Conservation (phyloP, 768 basidiomycete species). For the Tremella fuciformis region DNA sequence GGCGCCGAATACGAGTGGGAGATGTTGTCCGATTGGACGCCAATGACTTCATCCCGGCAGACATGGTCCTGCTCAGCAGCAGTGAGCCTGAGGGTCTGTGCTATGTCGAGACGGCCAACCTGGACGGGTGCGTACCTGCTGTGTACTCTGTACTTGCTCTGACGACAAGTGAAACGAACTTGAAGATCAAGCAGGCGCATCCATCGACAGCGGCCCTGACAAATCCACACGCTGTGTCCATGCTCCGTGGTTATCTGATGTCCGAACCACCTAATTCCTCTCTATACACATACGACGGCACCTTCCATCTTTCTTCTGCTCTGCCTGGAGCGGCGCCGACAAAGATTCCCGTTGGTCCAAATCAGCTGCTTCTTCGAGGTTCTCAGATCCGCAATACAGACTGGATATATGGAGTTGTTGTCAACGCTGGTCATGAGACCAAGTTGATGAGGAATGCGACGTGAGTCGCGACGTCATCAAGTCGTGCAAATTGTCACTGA, state of each 20-base stretch:
- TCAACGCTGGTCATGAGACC: conserved; percentile 97
- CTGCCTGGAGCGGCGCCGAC: conserved; percentile 61
- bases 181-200: conserved; percentile 97
- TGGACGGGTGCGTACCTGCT: conserved; percentile 72
- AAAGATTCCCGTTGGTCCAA: conserved; percentile 86
- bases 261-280: conserved; percentile 98
- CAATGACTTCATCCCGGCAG: conserved; percentile 93
- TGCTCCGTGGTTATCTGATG: conserved; percentile 76
- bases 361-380: conserved; percentile 88
- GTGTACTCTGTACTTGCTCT: neutral
- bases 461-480: conserved; percentile 57
- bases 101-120: conserved; percentile 95
- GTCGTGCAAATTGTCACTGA: too few relatives aligned
- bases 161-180: conserved; percentile 94
- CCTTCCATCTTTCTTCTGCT: conserved; percentile 58
- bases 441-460: conserved; percentile 98
- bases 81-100: conserved; percentile 96
- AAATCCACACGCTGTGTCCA: conserved; percentile 68
- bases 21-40: conserved; percentile 87
- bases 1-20: conserved; percentile 86
- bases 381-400: conserved; percentile 94
- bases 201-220: conserved; percentile 74
- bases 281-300: conserved; percentile 83
- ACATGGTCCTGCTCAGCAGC: conserved; percentile 78
- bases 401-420: conserved; percentile 90